Base-by-base conservation (phyloP, 163 green algal genomes). In the Scenedesmus sp. region DNA sequence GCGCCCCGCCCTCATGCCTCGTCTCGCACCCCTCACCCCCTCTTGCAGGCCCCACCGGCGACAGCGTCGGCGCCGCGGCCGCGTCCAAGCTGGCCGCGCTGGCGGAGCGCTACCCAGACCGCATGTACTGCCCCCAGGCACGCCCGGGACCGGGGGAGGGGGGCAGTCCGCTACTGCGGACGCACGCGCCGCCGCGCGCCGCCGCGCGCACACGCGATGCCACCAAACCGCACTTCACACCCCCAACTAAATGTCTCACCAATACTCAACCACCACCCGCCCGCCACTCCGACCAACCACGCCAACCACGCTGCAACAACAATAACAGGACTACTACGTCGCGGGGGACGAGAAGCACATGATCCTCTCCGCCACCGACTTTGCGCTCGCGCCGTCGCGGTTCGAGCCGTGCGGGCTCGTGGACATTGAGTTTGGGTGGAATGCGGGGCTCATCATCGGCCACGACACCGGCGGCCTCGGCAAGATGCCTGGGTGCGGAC, bases 381-480 rank as follows among this genome's bases (percentile, higher is more conserved):
- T 90, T 44, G 77, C 75, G 42, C 66, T 89, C 29, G 60, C 83
- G 63, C 84, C 84, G 36, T 85, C 63, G 58, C 70, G 84, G 57
- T 89, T 90, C 48, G 84, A 90, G 69, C 84, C 84, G 3, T 90
- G 83, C 53, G 84, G 84, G 4, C 70, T 89, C 28, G 84, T 74
- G 20, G 84, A 89, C 42, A 69, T 89, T 10, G 84, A 90, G 69
- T 89, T 89, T 76, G 84, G 65, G 3, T 88, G 77, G 75, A 22
- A 69, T 2, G 83, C 83, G 4, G 33, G 33, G 15, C 60, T 69
- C 1, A 53, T 28, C 51, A 42, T 48, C 65, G 50, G 60, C 15
- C 54, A 53, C 39, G 47, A 66, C 26, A 78, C 42, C 42, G 65
- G 57, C 14, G 77, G 58, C 18, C 73, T 70, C 29, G 67, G 69